Evolutionary conservation across 805 yeast genomes (phyloP).

Genomic region (Wilhelminamyces savonicus): DNA sequence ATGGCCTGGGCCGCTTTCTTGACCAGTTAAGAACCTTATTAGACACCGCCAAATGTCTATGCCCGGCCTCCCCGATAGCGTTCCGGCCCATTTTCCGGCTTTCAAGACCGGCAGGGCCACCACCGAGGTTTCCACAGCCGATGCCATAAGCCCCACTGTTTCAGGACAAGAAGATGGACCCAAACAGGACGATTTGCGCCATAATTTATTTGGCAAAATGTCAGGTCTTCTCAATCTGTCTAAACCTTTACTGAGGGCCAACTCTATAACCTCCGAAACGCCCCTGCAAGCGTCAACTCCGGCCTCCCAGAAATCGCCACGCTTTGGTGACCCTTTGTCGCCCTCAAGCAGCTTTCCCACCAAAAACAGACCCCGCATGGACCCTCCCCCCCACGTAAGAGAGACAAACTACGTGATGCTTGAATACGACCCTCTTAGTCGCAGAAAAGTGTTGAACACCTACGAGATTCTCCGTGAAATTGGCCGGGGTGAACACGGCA

Average conservation of each 20-base stretch:
- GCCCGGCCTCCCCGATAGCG: too few species aligned
- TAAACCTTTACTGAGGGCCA: conserved; percentile 11
- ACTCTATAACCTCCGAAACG: conserved; percentile 1
- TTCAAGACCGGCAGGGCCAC: conserved; percentile 2
- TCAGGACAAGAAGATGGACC: conserved; percentile 1
- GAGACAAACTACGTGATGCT: conserved; percentile 76
- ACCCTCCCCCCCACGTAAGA: conserved; percentile 51
- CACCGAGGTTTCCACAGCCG: conserved; percentile 4
- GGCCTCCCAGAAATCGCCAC: not conserved
- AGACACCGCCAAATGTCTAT: too few species aligned
- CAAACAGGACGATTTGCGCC: conserved; percentile 10
- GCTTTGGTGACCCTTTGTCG: not conserved
- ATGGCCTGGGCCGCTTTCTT: too few species aligned
- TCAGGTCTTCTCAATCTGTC: conserved; percentile 24
- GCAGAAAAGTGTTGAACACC: conserved; percentile 76
- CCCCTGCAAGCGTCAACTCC: not conserved
- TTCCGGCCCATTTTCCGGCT: too few species aligned
- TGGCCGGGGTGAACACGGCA: conserved; percentile 98
- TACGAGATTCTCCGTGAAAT: conserved; percentile 84
- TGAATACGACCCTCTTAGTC: conserved; percentile 83
- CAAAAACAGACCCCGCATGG: not conserved
- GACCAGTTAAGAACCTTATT: too few species aligned
- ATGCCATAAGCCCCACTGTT: conserved; percentile 3
- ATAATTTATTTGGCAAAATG: conserved; percentile 24
- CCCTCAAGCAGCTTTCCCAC: not conserved